Base-by-base conservation (phyloP, 202 grass and related monocot genomes). In the Carex sylvatica region DNA sequence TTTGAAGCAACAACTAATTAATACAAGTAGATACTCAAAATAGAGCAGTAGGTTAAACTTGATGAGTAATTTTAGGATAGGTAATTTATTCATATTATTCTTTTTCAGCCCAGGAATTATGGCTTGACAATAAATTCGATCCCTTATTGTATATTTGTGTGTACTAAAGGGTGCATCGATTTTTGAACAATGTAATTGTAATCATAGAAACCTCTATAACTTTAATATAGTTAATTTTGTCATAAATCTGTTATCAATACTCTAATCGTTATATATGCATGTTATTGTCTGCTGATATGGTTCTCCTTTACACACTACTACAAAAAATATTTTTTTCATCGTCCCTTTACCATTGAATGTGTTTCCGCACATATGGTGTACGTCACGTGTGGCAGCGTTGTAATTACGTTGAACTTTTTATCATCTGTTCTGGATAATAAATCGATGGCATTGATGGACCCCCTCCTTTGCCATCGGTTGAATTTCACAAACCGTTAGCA, bases 121-220 rank as follows among this genome's bases (percentile, higher is more conserved):
- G 80, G 80, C 80, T 81, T 67, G 64, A 82, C 62, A 82, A 82
- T 82, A 82, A 80, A 44, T 65, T 82, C 38, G 6, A 40, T 40
- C 64, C 40, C 44, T 82, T 68, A 53, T 80, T 80, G 78, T 62
- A 80, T 80, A 38, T 46, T 80, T 80, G 59, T 62, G 65, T 80
- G 59, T 46, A 80, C 38, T 49, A 58, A 64, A 62, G 60, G 59
- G 6, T 46, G 60, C 18, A 65, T 44, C 64, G n/a, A 55, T 80
- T 62, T 80, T 40, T 65, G 63, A 49, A 49, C 55, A 47, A 6
- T 80, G 58, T 65, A 62, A 77, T 12, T 58, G 73, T 31, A 77
- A 77, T 77, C 73, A 49, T 55, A 23, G 56, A 58, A 19, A 58
- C 26, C 15, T 77, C 52, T 58, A 3, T 28, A 77, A 55, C 18